phyloP scores from a whole-genome alignment of 306 rosid species.

The Gastrolobium villosum region DNA sequence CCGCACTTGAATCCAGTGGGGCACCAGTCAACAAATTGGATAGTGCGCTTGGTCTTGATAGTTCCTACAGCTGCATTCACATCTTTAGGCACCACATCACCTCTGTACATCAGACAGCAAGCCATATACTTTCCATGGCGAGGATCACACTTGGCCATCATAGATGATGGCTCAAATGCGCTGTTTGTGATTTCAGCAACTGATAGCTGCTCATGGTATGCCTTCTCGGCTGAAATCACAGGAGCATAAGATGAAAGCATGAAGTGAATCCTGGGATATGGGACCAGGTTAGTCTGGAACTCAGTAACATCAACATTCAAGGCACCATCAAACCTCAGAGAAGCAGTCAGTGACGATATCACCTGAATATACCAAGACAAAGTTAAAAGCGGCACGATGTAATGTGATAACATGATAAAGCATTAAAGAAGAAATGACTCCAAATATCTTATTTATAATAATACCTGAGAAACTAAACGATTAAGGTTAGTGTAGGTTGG shows the following conservation, averaged over 20 bases:
- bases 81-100: slow-evolving; percentile 90
- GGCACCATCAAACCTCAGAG: slow-evolving; percentile 86
- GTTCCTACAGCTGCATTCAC: slow-evolving; percentile 90
- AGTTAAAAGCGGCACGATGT: neutral
- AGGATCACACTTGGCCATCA: slow-evolving; percentile 87
- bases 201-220: slow-evolving; percentile 87
- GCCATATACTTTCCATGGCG: slow-evolving; percentile 83
- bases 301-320: slow-evolving; percentile 88
- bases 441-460: neutral
- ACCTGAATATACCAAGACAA: slow-evolving; percentile 53
- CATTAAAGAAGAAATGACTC: neutral
- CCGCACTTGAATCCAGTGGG: slow-evolving; percentile 94
- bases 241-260: slow-evolving; percentile 96
- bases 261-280: slow-evolving; percentile 89
- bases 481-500: slow-evolving; percentile 89
- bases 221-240: slow-evolving; percentile 66
- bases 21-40: slow-evolving; percentile 89
- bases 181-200: slow-evolving; percentile 86
- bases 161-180: slow-evolving; percentile 86
- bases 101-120: slow-evolving; percentile 89
- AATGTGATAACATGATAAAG: neutral
- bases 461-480: slow-evolving; percentile 86
- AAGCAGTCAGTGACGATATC: slow-evolving; percentile 83
- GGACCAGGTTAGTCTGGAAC: slow-evolving; percentile 88
- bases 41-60: slow-evolving; percentile 87